Percentiles rank a stretch among this genome's conserved stretches.
Conservation (phyloP, 331 rosid genomes). For the Quercus tomentella region DNA sequence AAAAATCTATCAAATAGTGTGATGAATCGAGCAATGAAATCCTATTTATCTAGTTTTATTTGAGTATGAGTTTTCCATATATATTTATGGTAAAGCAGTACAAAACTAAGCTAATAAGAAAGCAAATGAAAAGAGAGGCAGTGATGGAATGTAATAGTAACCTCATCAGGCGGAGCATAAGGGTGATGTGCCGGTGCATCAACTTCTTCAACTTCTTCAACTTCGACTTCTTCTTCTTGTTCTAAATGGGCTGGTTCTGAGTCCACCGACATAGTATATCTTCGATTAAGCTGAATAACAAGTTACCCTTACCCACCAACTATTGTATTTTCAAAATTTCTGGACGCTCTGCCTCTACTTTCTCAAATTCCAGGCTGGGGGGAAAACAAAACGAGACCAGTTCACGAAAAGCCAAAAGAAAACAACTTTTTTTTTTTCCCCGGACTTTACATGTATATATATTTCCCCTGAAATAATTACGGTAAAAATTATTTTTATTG, state of each 20-base stretch:
- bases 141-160: conserved; percentile 9
- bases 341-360: conserved; percentile 22
- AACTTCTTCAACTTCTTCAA: conserved; percentile 4
- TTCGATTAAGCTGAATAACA: too few relatives aligned
- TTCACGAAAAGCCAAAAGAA: too few relatives aligned
- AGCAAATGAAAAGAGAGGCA: neutral
- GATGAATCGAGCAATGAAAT: neutral
- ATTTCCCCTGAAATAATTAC: too few relatives aligned
- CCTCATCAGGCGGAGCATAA: conserved; percentile 79
- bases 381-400: too few relatives aligned
- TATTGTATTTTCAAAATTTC: too few relatives aligned
- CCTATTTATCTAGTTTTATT: neutral
- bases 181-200: conserved; percentile 70
- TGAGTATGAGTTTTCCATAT: too few relatives aligned
- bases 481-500: too few relatives aligned
- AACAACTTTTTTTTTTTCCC: too few relatives aligned
- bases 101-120: neutral
- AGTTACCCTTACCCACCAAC: too few relatives aligned
- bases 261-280: conserved; percentile 44
- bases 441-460: too few relatives aligned
- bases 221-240: conserved; percentile 28
- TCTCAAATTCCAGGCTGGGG: neutral
- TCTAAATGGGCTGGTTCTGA: conserved; percentile 30
- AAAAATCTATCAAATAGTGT: neutral
- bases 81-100: too few relatives aligned